Evolutionary conservation across 164 flowering plant species (phyloP), one percentile per base, ranked within the genome.

Genomic region (Vitis rotundifolia): DNA sequence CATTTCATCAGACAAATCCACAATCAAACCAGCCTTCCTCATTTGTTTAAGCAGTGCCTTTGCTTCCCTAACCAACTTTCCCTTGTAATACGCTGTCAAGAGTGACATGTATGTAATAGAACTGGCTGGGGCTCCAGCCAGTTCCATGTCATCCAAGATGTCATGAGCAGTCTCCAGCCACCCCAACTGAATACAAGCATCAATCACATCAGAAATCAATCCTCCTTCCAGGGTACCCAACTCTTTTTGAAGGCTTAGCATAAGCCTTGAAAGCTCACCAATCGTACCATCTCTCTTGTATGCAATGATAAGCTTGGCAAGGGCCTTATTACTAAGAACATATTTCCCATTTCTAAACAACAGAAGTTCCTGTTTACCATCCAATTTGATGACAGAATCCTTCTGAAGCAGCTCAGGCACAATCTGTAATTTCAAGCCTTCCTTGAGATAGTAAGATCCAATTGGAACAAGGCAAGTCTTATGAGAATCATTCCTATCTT

Each of bases 81-180:
- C 66, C 70, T 75, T 73, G 75, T 69, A 76, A 78, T 94, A 94
- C 8, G 89, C 90, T 66, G 67, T 66, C 74, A 94, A 62, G 61
- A 92, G 88, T 15, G 74, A 78, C 61, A 47, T 50, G 74, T 87
- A 87, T 49, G 83, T 63, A 59, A 11, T 58, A 18, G 16, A 18
- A 9, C 72, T 19, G 7, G n/a, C n/a, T n/a, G 78, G 66, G 59
- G 64, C 12, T 18, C 87, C 88, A 60, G 81, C 86, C 15, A 70
- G 61, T 65, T 84, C 86, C 83, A 88, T 79, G 71, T 92, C 97
- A 66, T 94, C 97, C 70, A 94, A 67, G 66, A 92, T 81, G 80
- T 92, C 97, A 77, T 94, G 98, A 19, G 97, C 93, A 61, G 80
- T 79, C 61, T 88, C 91, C 63, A 89, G 80, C 94, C 93, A 92